These are phyloP conservation scores for Wakefieldia striispora DNA, from an alignment of 768 basidiomycete genomes.

Conservation along the genomic window DNA sequence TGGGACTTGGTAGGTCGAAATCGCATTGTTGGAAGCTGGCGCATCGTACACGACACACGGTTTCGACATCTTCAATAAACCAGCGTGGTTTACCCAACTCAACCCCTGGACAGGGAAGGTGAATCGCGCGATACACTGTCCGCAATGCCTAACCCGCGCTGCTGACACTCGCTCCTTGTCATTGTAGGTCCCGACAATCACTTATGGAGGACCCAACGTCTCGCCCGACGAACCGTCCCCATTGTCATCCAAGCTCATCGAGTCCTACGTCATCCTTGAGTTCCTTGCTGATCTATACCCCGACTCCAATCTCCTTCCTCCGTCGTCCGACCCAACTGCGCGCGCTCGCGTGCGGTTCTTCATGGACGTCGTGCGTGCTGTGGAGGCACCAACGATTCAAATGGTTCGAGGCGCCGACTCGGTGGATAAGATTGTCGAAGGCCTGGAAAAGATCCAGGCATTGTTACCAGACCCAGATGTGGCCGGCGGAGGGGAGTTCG, in stretches of 20 bases:
- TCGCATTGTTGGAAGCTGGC: conserved; percentile 56
- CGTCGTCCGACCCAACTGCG: conserved; percentile 42
- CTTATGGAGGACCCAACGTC: conserved; percentile 56
- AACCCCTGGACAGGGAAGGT: conserved; percentile 63
- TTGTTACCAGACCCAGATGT: conserved; percentile 35
- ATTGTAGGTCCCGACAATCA: conserved; percentile 51
- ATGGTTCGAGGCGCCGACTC: conserved; percentile 24
- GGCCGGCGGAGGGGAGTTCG: conserved; percentile 38
- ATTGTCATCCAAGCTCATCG: conserved; percentile 57
- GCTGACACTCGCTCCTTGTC: neutral
- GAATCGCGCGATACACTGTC: neutral
- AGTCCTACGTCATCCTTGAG: conserved; percentile 63
- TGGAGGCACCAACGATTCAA: conserved; percentile 36
- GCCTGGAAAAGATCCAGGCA: conserved; percentile 3
- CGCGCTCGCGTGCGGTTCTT: conserved; percentile 63
- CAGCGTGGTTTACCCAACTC: conserved; percentile 62
- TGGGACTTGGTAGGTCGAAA: conserved; percentile 42
- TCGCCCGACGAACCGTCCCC: conserved; percentile 55
- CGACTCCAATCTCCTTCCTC: conserved; percentile 45
- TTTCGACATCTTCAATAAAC: conserved; percentile 61
- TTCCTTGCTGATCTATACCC: conserved; percentile 62
- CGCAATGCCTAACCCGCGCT: too few species aligned
- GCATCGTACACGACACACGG: conserved; percentile 48
- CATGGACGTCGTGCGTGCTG: conserved; percentile 49
- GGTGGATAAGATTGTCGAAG: neutral